Conservation (phyloP, 768 basidiomycete genomes). For the Psilocybe azurescens region DNA sequence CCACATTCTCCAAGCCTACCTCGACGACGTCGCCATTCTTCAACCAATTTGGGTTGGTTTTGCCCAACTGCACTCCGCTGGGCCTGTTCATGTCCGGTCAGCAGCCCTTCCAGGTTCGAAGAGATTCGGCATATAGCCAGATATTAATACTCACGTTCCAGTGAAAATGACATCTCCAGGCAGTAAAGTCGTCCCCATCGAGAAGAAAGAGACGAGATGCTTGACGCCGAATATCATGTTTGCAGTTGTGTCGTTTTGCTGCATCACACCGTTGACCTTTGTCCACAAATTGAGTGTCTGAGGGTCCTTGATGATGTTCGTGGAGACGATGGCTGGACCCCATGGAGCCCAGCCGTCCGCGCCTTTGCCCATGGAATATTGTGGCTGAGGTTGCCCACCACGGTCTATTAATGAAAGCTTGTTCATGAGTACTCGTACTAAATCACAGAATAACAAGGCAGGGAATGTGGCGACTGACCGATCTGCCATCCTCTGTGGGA, state of each 20-base stretch:
- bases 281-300: conserved; percentile 46
- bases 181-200: conserved; percentile 46
- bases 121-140: not conserved
- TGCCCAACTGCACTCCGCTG: conserved; percentile 39
- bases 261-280: conserved; percentile 43
- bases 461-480: not conserved
- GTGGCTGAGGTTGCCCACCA: conserved; percentile 45
- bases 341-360: conserved; percentile 49
- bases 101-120: not conserved
- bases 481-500: conserved; percentile 52
- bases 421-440: not conserved
- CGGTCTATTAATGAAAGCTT: conserved; percentile 26
- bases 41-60: conserved; percentile 39
- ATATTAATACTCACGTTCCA: conserved; percentile 41
- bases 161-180: conserved; percentile 51
- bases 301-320: conserved; percentile 41
- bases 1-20: conserved; percentile 42
- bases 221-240: conserved; percentile 49
- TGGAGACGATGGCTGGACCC: conserved; percentile 44
- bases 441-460: not conserved
- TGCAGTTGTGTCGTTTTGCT: conserved; percentile 45
- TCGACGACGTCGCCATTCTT: conserved; percentile 44
- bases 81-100: conserved; percentile 27
- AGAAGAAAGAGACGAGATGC: conserved; percentile 46
- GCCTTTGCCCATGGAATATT: conserved; percentile 49